Evolutionary conservation across 208 protist genomes (phyloP).

Genomic region (Wallacemonas rigidus): DNA sequence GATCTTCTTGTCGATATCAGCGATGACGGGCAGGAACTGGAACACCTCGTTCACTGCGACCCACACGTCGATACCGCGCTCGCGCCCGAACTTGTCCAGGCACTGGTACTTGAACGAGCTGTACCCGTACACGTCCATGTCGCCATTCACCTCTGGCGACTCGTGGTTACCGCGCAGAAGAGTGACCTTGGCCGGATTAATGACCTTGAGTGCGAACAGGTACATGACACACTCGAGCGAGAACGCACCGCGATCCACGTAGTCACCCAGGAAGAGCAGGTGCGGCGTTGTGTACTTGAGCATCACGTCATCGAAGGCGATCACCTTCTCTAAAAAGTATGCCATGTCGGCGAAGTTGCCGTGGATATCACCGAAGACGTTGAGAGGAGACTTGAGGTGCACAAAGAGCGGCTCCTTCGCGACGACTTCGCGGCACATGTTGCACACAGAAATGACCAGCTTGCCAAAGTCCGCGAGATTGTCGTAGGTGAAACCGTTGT

Average conservation of each 20-base stretch:
- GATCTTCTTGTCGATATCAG: conserved; percentile 94
- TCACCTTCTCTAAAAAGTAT: conserved; percentile 89
- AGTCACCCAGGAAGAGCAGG: conserved; percentile 98
- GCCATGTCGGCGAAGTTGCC: conserved; percentile 93
- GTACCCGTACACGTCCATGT: conserved; percentile 92
- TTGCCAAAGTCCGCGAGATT: conserved; percentile 84
- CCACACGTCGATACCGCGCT: conserved; percentile 88
- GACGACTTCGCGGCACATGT: conserved; percentile 82
- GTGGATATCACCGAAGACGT: conserved; percentile 94
- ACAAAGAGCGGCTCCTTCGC: conserved; percentile 89
- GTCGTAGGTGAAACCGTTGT: conserved; percentile 85
- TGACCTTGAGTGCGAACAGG: conserved; percentile 88
- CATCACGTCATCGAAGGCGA: conserved; percentile 90
- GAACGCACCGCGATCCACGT: conserved; percentile 97
- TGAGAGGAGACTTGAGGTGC: conserved; percentile 87
- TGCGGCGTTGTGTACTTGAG: conserved; percentile 90
- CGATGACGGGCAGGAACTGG: conserved; percentile 91
- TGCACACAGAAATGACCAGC: conserved; percentile 86
- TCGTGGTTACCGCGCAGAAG: conserved; percentile 94
- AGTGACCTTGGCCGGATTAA: conserved; percentile 88
- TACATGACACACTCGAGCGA: conserved; percentile 91
- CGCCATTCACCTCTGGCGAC: conserved; percentile 90
- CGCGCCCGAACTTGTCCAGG: conserved; percentile 87
- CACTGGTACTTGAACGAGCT: conserved; percentile 94
- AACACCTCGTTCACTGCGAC: conserved; percentile 92